phyloP scores from a whole-genome alignment of 2,329 filamentous ascomycete species.

The Colletotrichum lini region DNA sequence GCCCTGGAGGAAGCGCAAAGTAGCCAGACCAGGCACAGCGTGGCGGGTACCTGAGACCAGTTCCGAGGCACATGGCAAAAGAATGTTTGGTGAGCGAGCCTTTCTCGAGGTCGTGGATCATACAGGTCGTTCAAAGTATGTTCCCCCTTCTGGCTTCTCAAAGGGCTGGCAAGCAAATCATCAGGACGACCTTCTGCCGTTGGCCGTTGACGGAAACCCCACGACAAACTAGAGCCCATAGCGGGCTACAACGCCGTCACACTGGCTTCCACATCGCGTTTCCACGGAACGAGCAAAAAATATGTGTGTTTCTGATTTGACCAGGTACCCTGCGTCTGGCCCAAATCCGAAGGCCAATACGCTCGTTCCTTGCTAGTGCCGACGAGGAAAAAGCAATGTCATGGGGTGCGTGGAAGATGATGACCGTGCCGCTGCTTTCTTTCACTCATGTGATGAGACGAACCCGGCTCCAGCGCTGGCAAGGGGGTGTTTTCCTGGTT shows the following conservation, averaged over 20 bases:
- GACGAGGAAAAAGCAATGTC: conserved; percentile 38
- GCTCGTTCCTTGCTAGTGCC: conserved; percentile 34
- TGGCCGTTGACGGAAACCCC: background rate
- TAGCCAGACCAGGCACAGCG: conserved; percentile 18
- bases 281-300: conserved; percentile 7
- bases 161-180: background rate
- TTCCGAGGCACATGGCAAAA: conserved; percentile 27
- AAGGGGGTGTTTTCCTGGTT: conserved; percentile 12
- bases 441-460: conserved; percentile 26
- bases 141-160: background rate
- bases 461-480: conserved; percentile 13
- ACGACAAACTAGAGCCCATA: conserved; percentile 3
- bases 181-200: background rate
- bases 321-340: conserved; percentile 27
- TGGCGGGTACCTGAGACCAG: conserved; percentile 41
- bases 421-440: conserved; percentile 28
- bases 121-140: background rate
- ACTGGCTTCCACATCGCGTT: background rate
- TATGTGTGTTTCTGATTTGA: background rate
- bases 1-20: conserved; percentile 10
- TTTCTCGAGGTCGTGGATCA: background rate
- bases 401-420: conserved; percentile 21
- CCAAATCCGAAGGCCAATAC: conserved; percentile 28
- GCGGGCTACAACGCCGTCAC: background rate
- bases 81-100: conserved; percentile 1